Percentiles rank a stretch among this genome's conserved stretches.
Conservation (phyloP, 805 yeast species). For the Candida nonsorbophila region DNA sequence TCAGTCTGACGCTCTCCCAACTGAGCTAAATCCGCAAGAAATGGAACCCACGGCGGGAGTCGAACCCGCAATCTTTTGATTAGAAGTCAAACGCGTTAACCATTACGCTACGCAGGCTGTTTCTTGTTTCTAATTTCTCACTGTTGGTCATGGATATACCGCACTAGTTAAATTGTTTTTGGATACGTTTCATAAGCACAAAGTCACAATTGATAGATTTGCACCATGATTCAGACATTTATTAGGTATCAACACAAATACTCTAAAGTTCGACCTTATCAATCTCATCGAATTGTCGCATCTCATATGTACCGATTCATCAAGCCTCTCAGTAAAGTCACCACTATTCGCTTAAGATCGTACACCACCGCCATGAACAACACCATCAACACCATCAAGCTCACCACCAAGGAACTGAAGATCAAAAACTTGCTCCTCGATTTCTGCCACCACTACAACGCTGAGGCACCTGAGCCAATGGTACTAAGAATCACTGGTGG, state of each 20-base stretch:
- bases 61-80: conserved; percentile 66
- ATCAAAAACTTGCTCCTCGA: conserved; percentile 36
- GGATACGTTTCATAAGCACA: too few species aligned
- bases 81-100: conserved; percentile 67
- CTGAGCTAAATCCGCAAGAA: conserved; percentile 28
- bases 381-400: conserved; percentile 15
- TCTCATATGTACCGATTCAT: too few species aligned
- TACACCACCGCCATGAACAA: conserved; percentile 12
- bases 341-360: too few species aligned
- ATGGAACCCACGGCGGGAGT: conserved; percentile 45
- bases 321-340: not conserved
- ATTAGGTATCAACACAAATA: too few species aligned
- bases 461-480: conserved; percentile 16
- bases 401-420: conserved; percentile 38
- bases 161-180: too few species aligned
- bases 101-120: conserved; percentile 58
- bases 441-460: conserved; percentile 35
- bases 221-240: too few species aligned
- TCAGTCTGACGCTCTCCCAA: conserved; percentile 36
- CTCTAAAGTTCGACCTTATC: too few species aligned
- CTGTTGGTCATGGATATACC: too few species aligned
- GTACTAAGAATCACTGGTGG: conserved; percentile 90
- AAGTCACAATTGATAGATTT: too few species aligned
- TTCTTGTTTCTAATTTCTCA: too few species aligned
- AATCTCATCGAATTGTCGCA: too few species aligned